Base-by-base conservation (phyloP, 2,329 filamentous ascomycete species). In the Xylariaceae sp. region DNA sequence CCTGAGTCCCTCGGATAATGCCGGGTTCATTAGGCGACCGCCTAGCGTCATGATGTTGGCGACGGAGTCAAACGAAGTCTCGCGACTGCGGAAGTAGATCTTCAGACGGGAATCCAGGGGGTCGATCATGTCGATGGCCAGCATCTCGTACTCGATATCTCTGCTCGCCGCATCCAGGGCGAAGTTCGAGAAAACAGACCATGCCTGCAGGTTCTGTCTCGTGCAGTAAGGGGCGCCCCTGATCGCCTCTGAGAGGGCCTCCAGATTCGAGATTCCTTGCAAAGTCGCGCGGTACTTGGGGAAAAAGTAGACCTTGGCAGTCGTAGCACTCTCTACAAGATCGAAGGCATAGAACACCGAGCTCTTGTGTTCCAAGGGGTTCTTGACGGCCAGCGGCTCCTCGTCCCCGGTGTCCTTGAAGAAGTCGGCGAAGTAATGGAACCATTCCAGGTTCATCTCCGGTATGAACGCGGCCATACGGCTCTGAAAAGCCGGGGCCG, bases 341-440 rank as follows among this genome's bases (percentile, higher is more conserved):
- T 62, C 61, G 30, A 62, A 62, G 0, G 52, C 61, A 9, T 60
- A 62, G 52, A 62, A 62, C 44, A 60, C 51, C 5, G 55, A 58
- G 1, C 54, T 10, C 2, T 53, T 51, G 53, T 62, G 61, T 7
- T 60, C 58, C 10, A 17, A 10, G 15, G 39, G 1, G 11, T 39
- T 48, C 11, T 18, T 34, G 1, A 5, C 34, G 2, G 17, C 13
- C 1, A 42, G 37, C 9, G 9, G 17, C 17, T 51, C 17, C 4
- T 5, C 4, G 11, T 48, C 11, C 10, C 13, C 34, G 30, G 37
- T 18, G 23, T 17, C 45, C 1, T 39, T 18, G 35, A 58, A 51
- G 47, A 54, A 51, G 10, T 51, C 34, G 17, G 44, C 2, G 49
- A 62, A 60, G 48, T 62, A 23, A 15, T 49, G 10, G 4, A 60